Percentiles rank a stretch among this genome's conserved stretches.
These are phyloP conservation scores for Pseudocercospora macadamiae DNA, from an alignment of 2,329 filamentous ascomycete species.

Conservation along the genomic window DNA sequence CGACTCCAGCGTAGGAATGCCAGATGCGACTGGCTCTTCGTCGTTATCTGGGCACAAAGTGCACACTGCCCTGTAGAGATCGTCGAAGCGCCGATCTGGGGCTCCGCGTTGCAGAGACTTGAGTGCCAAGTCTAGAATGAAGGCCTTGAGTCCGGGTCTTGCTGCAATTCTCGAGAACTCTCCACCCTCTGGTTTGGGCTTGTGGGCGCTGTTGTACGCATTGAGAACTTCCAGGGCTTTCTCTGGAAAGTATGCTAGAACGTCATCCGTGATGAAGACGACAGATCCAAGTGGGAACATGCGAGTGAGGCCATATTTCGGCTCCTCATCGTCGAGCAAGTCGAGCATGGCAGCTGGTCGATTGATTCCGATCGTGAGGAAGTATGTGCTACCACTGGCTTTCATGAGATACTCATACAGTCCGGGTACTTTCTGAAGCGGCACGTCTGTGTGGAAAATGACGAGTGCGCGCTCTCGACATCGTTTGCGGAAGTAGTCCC, in stretches of 20 bases:
- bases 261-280: constrained; percentile 49
- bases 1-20: constrained; percentile 22
- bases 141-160: constrained; percentile 34
- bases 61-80: constrained; percentile 31
- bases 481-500: constrained; percentile 31
- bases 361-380: constrained; percentile 43
- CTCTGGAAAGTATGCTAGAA: constrained; percentile 44
- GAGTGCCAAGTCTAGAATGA: constrained; percentile 23
- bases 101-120: constrained; percentile 11
- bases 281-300: constrained; percentile 45
- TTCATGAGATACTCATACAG: constrained; percentile 39
- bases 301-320: constrained; percentile 30
- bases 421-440: constrained; percentile 37
- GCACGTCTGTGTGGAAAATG: constrained; percentile 38
- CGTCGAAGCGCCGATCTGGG: constrained; percentile 16
- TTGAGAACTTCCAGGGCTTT: constrained; percentile 42
- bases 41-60: constrained; percentile 33
- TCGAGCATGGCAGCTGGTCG: constrained; percentile 8
- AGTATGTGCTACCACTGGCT: constrained; percentile 23
- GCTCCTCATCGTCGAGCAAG: constrained; percentile 3
- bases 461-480: constrained; percentile 24
- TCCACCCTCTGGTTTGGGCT: constrained; percentile 30
- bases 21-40: constrained; percentile 6
- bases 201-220: constrained; percentile 38
- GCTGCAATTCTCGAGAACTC: constrained; percentile 31